Evolutionary conservation across 371 early-diverging fungal species (phyloP), one percentile per base, ranked within the genome.

Genomic region (Batkoa obscura): DNA sequence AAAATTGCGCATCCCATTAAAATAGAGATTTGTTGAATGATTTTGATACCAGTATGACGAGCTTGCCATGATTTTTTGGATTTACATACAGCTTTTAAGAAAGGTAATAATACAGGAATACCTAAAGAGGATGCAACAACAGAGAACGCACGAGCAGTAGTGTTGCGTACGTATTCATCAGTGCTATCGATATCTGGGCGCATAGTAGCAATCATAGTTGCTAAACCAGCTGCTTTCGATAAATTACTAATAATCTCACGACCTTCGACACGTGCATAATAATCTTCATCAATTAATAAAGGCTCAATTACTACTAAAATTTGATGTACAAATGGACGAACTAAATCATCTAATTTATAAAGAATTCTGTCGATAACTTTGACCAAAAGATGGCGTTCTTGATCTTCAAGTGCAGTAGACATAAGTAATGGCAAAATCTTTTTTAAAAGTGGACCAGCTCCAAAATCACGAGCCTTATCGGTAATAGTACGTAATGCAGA

Each of bases 131-230:
- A 88, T 0, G 94, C 96, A n/a, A 98, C 96, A 1, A 98, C 97
- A 4, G 94, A 83, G 62, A 98, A 90, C 2, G 97, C 97, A 54
- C 94, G 84, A 0, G 98, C 93, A 0, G 96, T 95, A 9, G 95
- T 95, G 67, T 95, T 94, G 58, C 98, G 83, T 6, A 98, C 95
- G 62, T 90, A 96, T 68, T 96, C 98, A 70, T 98, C 95, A 2
- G 76, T 80, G 63, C 95, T 91, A 66, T 96, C 97, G 62, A 96
- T 93, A 71, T 94, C 95, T 2, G 94, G 95, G 31, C 95, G 83
- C 96, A 98, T 90, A 13, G 93, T 90, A 8, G 95, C 85, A 61
- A 98, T 90, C 96, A 98, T 96, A 30, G 94, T 91, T 8, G 94
- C 86, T 46, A 96, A 73, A 59, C 98, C 98, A 10, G 92, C 98